Evolutionary conservation across 2,329 filamentous ascomycete species (phyloP), one percentile per base, ranked within the genome.

Genomic region (Trichoderma koningii): DNA sequence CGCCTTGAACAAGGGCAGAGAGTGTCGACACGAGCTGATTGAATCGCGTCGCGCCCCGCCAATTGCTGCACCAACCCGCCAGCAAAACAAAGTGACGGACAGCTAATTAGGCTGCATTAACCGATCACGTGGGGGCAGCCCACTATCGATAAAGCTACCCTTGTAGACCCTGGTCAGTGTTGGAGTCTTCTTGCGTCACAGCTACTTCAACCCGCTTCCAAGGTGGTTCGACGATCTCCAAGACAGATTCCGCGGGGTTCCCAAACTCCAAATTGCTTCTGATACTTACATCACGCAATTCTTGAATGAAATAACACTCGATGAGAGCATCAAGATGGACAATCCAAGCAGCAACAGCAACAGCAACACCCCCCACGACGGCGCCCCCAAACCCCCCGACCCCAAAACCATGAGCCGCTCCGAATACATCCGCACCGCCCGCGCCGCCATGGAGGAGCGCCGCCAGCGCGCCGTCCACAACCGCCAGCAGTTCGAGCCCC

Each of bases 401-500:
- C 61, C 66, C 47, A 66, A 66, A 38, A 63, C 56, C 23, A 70
- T 69, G 69, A 68, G 69, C 42, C 64, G 69, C 15, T 51, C 57
- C 30, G 70, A 69, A 19, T 69, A 68, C 61, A 63, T 68, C 47
- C 70, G 68, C 55, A 71, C 68, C 19, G 69, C 72, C 62, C 70
- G 70, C 34, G 70, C 69, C 48, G 73, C 73, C 65, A 73, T 76
- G 65, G 71, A 76, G n/a, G 71, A 76, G 69, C 73, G 73, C 69
- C 74, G 71, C 53, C 71, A 73, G 34, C 68, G 68, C 23, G 71
- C 71, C 57, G 67, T 73, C 55, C 65, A 71, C 44, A 69, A 73
- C 63, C 72, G 70, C 53, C 69, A 73, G 50, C 70, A 73, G 48
- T 76, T 73, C 66, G 69, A 73, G 30, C 71, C 73, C 7, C 69